Percentiles rank a stretch among this genome's conserved stretches.
phyloP scores from a whole-genome alignment of 1,284 basidiomycete genomes.

The Papiliotrema fonsecae region DNA sequence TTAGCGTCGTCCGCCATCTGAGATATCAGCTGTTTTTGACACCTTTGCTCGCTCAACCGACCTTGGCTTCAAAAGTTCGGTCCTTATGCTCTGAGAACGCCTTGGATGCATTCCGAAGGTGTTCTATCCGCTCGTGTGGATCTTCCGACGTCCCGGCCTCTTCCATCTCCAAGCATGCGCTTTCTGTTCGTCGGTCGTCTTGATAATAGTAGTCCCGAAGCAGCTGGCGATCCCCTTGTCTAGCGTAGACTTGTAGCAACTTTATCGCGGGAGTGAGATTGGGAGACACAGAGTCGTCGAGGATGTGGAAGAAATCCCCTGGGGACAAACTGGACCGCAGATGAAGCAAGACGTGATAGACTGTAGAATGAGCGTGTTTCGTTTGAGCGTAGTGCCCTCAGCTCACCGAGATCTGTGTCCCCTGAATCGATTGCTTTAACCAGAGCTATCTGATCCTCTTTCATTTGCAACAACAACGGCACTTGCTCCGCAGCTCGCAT shows the following conservation, averaged over 20 bases:
- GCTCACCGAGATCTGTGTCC: slow-evolving; percentile 84
- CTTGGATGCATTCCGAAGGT: slow-evolving; percentile 78
- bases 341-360: slow-evolving; percentile 84
- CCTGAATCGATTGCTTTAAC: slow-evolving; percentile 89
- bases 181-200: slow-evolving; percentile 90
- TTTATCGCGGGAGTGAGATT: slow-evolving; percentile 66
- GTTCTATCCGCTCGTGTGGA: slow-evolving; percentile 61
- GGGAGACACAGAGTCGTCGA: slow-evolving; percentile 75
- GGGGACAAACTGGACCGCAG: slow-evolving; percentile 75
- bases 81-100: slow-evolving; percentile 95
- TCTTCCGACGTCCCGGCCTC: slow-evolving; percentile 73
- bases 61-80: slow-evolving; percentile 81
- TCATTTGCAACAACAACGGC: slow-evolving; percentile 86
- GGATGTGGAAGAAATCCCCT: slow-evolving; percentile 88
- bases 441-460: slow-evolving; percentile 83
- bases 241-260: slow-evolving; percentile 80
- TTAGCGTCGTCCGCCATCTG: slow-evolving; percentile 87
- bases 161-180: slow-evolving; percentile 75
- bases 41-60: slow-evolving; percentile 34
- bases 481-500: slow-evolving; percentile 86
- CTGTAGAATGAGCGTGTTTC: slow-evolving; percentile 48
- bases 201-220: slow-evolving; percentile 96
- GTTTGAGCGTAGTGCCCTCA: background rate
- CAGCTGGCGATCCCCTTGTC: slow-evolving; percentile 85
- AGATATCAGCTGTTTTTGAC: slow-evolving; percentile 1